phyloP scores from a whole-genome alignment of 371 early-diverging fungal species.

The Batkoa obscura region DNA sequence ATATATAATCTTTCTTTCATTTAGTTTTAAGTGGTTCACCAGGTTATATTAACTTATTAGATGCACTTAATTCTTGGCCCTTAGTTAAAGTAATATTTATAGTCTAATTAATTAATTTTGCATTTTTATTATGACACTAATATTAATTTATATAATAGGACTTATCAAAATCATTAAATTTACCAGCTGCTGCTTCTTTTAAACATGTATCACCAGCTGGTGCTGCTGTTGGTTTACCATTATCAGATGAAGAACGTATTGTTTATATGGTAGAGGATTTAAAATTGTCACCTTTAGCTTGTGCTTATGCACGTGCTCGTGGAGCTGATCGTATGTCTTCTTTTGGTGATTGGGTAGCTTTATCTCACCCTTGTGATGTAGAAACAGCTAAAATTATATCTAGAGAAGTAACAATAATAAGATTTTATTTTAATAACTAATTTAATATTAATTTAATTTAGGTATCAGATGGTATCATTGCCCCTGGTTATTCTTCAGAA shows the following conservation, averaged over 20 bases:
- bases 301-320: constrained; percentile 76
- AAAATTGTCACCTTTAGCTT: constrained; percentile 51
- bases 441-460: not conserved
- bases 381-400: constrained; percentile 89
- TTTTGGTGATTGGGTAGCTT: constrained; percentile 94
- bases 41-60: constrained; percentile 94
- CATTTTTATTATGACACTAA: not conserved
- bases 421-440: not conserved
- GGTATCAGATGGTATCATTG: constrained; percentile 92
- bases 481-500: constrained; percentile 69
- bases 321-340: constrained; percentile 96
- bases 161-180: constrained; percentile 34
- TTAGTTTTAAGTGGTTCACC: constrained; percentile 77
- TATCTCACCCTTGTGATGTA: constrained; percentile 72
- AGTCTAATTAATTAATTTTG: not conserved
- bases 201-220: constrained; percentile 97
- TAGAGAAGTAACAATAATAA: constrained; percentile 36
- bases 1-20: not conserved
- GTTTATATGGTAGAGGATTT: constrained; percentile 85
- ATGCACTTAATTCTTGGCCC: constrained; percentile 92
- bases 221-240: constrained; percentile 78
- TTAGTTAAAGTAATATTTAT: constrained; percentile 58
- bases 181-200: constrained; percentile 93
- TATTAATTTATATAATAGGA: constrained; percentile 8
- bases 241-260: constrained; percentile 61